A percentile compares a stretch with the other conserved stretches of the same genome.
These are phyloP conservation scores for Globisporangium nodosum DNA, from an alignment of 352 stramenopile genomes.

Conservation along the genomic window DNA sequence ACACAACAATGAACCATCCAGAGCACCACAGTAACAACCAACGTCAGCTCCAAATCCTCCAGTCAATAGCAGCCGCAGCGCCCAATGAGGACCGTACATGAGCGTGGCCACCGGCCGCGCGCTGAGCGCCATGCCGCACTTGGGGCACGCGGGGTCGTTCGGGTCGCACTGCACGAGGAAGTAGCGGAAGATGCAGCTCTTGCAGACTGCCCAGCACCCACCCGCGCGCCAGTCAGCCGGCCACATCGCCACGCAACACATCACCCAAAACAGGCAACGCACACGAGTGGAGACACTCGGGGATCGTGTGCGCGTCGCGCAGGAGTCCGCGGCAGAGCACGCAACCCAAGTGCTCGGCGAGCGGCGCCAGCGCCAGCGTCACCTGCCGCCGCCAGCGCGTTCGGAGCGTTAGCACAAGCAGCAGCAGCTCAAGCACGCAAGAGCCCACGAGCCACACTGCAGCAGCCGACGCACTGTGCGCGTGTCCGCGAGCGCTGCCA, in stretches of 20 bases:
- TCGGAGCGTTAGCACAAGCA: background rate
- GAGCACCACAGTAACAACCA: too few species aligned
- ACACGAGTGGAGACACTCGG: constrained; percentile 82
- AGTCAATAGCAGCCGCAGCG: background rate
- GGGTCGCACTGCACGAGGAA: constrained; percentile 57
- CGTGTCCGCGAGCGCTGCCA: constrained; percentile 18
- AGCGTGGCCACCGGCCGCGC: constrained; percentile 52
- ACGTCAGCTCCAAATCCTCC: background rate
- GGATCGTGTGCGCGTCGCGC: constrained; percentile 73
- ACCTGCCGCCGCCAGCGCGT: constrained; percentile 22
- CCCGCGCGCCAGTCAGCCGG: background rate
- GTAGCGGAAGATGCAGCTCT: constrained; percentile 80
- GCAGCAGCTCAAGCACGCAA: background rate
- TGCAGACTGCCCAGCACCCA: constrained; percentile 48
- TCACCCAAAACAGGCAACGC: constrained; percentile 6
- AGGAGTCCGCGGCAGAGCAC: constrained; percentile 61
- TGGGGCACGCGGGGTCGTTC: constrained; percentile 40
- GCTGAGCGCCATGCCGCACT: constrained; percentile 51
- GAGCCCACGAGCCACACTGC: background rate
- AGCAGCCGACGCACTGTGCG: constrained; percentile 17
- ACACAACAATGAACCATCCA: too few species aligned
- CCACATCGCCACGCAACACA: background rate
- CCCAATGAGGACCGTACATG: constrained; percentile 30
- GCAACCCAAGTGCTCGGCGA: constrained; percentile 67
- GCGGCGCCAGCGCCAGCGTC: constrained; percentile 35